Evolutionary conservation across 1,139 yeast genomes (phyloP).

Genomic region (Candida tropicalis): DNA sequence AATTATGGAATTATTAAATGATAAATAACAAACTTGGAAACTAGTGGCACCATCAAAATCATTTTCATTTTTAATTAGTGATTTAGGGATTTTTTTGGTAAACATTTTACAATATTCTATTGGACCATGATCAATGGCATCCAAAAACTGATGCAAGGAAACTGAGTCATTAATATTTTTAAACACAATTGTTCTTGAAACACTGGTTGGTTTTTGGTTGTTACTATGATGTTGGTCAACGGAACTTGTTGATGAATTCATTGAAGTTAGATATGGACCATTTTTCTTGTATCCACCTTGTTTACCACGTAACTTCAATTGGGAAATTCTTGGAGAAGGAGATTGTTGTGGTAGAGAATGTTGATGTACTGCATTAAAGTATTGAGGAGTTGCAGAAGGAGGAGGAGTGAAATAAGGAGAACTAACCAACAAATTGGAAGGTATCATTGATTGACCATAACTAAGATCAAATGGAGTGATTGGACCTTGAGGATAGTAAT

Average conservation of each 20-base stretch:
- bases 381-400: slow-evolving; percentile 17
- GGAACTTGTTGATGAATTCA: slow-evolving; percentile 8
- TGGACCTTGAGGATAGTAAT: slow-evolving; percentile 12
- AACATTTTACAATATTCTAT: slow-evolving; percentile 45
- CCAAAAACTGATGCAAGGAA: slow-evolving; percentile 33
- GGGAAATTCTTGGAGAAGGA: slow-evolving; percentile 13
- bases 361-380: slow-evolving; percentile 8
- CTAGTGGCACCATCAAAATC: slow-evolving; percentile 16
- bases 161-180: slow-evolving; percentile 32
- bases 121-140: slow-evolving; percentile 45
- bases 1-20: slow-evolving; percentile 42
- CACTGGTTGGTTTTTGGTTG: slow-evolving; percentile 7
- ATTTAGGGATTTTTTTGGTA: slow-evolving; percentile 31
- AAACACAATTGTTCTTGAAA: slow-evolving; percentile 41
- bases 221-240: neutral
- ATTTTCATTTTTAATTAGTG: slow-evolving; percentile 17
- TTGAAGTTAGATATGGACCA: slow-evolving; percentile 24
- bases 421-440: slow-evolving; percentile 65
- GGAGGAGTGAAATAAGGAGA: slow-evolving; percentile 62
- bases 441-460: slow-evolving; percentile 67
- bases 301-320: slow-evolving; percentile 2
- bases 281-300: slow-evolving; percentile 8
- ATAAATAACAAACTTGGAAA: slow-evolving; percentile 37
- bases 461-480: slow-evolving; percentile 54
- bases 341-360: slow-evolving; percentile 4